Evolutionary conservation across 495 filamentous ascomycete species (phyloP).

Genomic region (Trichoderma orchidacearum): DNA sequence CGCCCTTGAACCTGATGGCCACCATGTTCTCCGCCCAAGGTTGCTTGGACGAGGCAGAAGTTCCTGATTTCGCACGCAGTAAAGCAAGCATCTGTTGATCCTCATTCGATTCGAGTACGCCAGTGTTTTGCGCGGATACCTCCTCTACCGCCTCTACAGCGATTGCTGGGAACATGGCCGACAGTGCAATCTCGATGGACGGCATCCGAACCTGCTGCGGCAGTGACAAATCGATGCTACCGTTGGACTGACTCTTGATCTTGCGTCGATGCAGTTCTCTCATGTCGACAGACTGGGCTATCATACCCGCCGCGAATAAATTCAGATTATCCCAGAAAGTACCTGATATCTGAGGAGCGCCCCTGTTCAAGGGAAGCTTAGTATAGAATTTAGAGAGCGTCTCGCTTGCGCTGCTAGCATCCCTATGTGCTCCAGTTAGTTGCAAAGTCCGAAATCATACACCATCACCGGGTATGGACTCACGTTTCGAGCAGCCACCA

Average conservation of each 20-base stretch:
- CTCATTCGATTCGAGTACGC: background rate
- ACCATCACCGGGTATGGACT: constrained; percentile 8
- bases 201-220: constrained; percentile 25
- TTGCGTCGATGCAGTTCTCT: constrained; percentile 25
- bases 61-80: background rate
- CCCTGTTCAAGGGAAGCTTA: constrained; percentile 21
- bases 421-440: background rate
- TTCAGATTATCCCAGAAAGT: constrained; percentile 25
- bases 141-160: background rate
- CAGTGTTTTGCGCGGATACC: background rate
- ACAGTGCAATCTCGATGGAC: constrained; percentile 26
- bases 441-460: background rate
- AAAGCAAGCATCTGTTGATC: background rate
- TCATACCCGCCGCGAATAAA: constrained; percentile 21
- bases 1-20: constrained; percentile 35
- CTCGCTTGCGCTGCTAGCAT: background rate
- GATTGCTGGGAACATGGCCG: constrained; percentile 23
- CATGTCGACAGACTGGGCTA: constrained; percentile 29
- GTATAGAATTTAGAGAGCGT: constrained; percentile 9
- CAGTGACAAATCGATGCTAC: constrained; percentile 11
- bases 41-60: background rate
- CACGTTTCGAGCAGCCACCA: constrained; percentile 63
- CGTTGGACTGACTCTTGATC: constrained; percentile 13
- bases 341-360: constrained; percentile 17
- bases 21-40: constrained; percentile 42